Conservation (phyloP, 2,329 filamentous ascomycete species). For the Blastomyces silverae region DNA sequence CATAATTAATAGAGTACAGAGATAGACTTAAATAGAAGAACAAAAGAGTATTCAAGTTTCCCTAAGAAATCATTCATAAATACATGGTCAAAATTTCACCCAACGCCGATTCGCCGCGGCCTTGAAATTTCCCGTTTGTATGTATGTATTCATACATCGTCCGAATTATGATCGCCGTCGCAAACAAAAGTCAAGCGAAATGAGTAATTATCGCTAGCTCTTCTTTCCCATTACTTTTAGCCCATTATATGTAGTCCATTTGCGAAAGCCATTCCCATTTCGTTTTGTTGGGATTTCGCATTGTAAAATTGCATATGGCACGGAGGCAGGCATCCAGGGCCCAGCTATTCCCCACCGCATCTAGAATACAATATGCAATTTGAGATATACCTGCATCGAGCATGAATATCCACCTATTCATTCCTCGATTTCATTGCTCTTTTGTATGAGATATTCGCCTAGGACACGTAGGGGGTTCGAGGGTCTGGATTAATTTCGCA, state of each 20-base stretch:
- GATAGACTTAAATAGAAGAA: background rate
- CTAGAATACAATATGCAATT: background rate
- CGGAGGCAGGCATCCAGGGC: background rate
- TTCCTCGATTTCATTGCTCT: slow-evolving; percentile 58
- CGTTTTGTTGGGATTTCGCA: background rate
- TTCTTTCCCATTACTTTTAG: background rate
- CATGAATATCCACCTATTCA: background rate
- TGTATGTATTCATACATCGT: background rate
- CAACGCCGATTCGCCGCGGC: background rate
- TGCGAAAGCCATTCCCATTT: background rate
- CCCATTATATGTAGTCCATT: background rate
- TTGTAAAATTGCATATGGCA: background rate
- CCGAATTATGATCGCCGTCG: background rate
- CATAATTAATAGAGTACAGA: background rate
- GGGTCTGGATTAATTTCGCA: slow-evolving; percentile 43
- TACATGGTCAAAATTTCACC: background rate
- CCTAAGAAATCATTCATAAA: background rate
- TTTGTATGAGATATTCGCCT: slow-evolving; percentile 63
- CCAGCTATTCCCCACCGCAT: background rate
- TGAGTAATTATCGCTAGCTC: background rate
- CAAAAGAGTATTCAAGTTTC: background rate
- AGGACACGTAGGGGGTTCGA: slow-evolving; percentile 61
- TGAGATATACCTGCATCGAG: background rate
- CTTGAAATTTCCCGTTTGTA: background rate
- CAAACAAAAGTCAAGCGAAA: background rate